Conservation (phyloP, 306 rosid genomes). For the Comarum palustre region DNA sequence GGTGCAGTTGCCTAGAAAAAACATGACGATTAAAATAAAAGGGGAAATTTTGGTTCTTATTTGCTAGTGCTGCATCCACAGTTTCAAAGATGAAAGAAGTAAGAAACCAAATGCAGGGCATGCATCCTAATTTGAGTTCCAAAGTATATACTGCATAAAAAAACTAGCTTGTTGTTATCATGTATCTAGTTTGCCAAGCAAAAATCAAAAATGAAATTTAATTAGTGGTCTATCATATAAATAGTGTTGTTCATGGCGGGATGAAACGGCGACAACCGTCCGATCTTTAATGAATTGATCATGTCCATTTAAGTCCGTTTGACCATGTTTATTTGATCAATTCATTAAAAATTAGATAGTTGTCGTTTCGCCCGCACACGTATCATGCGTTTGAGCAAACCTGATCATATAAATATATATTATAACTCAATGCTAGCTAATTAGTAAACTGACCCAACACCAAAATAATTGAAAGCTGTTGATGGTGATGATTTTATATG, state of each 20-base stretch:
- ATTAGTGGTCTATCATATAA: neutral
- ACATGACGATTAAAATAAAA: neutral
- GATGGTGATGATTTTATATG: constrained; percentile 25
- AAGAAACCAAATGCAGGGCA: constrained; percentile 7
- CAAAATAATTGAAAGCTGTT: constrained; percentile 16
- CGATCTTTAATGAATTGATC: too few species aligned
- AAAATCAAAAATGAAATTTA: neutral
- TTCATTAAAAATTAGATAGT: too few species aligned
- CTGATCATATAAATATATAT: neutral
- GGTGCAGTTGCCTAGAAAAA: constrained; percentile 16
- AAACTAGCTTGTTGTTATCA: neutral
- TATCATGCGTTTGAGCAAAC: too few species aligned
- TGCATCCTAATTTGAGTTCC: constrained; percentile 11
- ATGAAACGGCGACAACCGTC: too few species aligned
- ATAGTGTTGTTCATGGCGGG: too few species aligned
- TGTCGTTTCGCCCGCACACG: too few species aligned
- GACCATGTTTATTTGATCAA: too few species aligned
- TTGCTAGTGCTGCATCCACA: neutral
- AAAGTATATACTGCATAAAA: neutral
- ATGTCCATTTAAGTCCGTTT: too few species aligned
- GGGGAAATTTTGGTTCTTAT: neutral
- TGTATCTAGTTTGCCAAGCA: neutral
- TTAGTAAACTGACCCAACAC: neutral
- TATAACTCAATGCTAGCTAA: neutral
- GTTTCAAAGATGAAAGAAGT: constrained; percentile 3